Evolutionary conservation across 192 early-diverging fungal species (phyloP).

Genomic region (Linnemannia schmuckeri): DNA sequence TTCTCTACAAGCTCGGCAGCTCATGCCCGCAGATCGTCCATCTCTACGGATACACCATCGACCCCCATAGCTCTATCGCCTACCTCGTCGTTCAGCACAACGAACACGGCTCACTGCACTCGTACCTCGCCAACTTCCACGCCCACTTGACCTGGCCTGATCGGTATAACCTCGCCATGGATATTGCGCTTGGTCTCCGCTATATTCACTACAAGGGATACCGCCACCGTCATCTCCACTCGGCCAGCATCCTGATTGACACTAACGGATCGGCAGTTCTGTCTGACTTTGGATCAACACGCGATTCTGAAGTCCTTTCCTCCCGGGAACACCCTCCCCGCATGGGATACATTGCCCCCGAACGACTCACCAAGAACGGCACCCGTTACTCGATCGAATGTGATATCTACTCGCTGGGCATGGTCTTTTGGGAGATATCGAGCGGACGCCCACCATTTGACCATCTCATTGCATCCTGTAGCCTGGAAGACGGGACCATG

Average conservation of each 20-base stretch:
- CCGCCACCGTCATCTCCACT: conserved; percentile 53
- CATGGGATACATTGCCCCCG: conserved; percentile 54
- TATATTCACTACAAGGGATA: conserved; percentile 55
- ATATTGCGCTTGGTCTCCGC: conserved; percentile 46
- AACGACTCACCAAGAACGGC: conserved; percentile 40
- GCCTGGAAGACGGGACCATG: conserved; percentile 26
- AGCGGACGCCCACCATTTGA: conserved; percentile 49
- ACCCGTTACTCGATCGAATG: conserved; percentile 51
- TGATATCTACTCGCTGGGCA: conserved; percentile 50
- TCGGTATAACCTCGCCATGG: conserved; percentile 52
- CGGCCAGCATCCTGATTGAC: conserved; percentile 47
- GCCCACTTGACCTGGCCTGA: conserved; percentile 54
- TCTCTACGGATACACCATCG: conserved; percentile 39
- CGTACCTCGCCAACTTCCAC: conserved; percentile 47
- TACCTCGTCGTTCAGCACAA: conserved; percentile 44
- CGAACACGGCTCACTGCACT: conserved; percentile 51
- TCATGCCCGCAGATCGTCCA: conserved; percentile 32
- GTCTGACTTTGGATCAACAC: conserved; percentile 49
- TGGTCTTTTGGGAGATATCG: conserved; percentile 55
- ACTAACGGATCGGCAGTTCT: conserved; percentile 50
- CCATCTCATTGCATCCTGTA: conserved; percentile 24
- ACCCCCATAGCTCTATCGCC: conserved; percentile 30
- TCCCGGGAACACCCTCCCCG: conserved; percentile 46
- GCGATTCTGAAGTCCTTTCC: conserved; percentile 44
- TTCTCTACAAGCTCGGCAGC: conserved; percentile 43